A percentile compares a stretch with the other conserved stretches of the same genome.
Conservation (phyloP, 306 rosid species). For the Malus sylvestris region DNA sequence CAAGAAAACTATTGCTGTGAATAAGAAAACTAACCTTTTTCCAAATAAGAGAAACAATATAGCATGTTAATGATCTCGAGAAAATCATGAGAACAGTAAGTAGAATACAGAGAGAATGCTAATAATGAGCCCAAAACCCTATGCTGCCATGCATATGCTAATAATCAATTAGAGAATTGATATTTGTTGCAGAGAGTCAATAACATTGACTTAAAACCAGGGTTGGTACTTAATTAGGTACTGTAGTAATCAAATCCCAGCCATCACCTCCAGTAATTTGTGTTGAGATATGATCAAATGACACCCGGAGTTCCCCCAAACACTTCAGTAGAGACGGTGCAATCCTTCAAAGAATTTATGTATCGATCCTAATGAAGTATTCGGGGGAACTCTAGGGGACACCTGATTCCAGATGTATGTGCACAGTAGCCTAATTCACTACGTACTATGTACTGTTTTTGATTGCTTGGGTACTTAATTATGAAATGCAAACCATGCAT, state of each 20-base stretch:
- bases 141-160: background rate
- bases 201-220: background rate
- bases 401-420: background rate
- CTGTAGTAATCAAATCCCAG: background rate
- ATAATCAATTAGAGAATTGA: background rate
- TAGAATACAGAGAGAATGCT: background rate
- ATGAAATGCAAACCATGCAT: background rate
- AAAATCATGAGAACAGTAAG: background rate
- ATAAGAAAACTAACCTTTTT: background rate
- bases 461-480: background rate
- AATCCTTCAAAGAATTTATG: background rate
- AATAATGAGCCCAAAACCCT: background rate
- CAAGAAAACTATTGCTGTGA: background rate
- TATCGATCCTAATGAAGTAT: constrained; percentile 15
- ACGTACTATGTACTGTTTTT: background rate
- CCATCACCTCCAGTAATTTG: background rate
- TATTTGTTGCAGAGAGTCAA: background rate
- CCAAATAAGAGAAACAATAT: background rate
- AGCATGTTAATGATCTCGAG: background rate
- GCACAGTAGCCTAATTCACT: background rate
- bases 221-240: background rate
- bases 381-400: constrained; percentile 30
- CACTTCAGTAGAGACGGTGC: background rate
- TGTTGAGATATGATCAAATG: background rate
- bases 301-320: constrained; percentile 14